A percentile compares a stretch with the other conserved stretches of the same genome.
Conservation (phyloP, 106 monocot genomes). For the Iris macrosiphon region DNA sequence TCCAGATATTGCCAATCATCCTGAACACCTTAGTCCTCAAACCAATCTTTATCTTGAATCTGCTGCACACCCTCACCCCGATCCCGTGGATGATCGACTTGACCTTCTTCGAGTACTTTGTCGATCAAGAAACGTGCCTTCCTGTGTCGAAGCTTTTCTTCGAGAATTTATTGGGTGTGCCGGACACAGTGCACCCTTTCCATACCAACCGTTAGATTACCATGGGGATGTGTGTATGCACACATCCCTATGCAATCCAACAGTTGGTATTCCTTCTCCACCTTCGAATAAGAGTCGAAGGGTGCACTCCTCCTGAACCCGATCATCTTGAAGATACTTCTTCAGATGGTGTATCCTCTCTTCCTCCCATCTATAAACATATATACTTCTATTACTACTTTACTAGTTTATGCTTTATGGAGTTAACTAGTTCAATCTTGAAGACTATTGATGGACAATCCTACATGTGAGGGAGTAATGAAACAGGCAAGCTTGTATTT, state of each 20-base stretch:
- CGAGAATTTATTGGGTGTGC: too few species aligned
- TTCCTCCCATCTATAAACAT: background rate
- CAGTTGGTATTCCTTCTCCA: slow-evolving; percentile 36
- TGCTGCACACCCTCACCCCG: background rate
- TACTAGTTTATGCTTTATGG: too few species aligned
- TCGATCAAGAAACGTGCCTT: slow-evolving; percentile 25
- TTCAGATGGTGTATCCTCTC: background rate
- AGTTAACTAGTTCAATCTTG: too few species aligned
- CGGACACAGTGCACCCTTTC: too few species aligned
- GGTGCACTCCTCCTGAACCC: background rate
- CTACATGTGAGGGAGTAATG: slow-evolving; percentile 13
- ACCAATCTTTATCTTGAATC: slow-evolving; percentile 12
- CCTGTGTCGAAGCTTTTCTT: slow-evolving; percentile 20
- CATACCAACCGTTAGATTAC: too few species aligned
- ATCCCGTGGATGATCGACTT: background rate
- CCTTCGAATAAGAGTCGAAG: slow-evolving; percentile 11
- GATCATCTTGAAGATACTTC: too few species aligned
- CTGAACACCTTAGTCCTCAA: slow-evolving; percentile 8
- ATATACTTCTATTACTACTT: too few species aligned
- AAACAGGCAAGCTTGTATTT: slow-evolving; percentile 1
- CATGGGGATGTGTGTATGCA: too few species aligned
- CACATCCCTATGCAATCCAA: too few species aligned
- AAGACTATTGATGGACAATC: too few species aligned
- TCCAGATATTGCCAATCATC: background rate
- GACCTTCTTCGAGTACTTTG: slow-evolving; percentile 18